These are phyloP conservation scores for Phoenix dactylifera DNA, from an alignment of 176 grass and related monocot species.

Conservation along the genomic window DNA sequence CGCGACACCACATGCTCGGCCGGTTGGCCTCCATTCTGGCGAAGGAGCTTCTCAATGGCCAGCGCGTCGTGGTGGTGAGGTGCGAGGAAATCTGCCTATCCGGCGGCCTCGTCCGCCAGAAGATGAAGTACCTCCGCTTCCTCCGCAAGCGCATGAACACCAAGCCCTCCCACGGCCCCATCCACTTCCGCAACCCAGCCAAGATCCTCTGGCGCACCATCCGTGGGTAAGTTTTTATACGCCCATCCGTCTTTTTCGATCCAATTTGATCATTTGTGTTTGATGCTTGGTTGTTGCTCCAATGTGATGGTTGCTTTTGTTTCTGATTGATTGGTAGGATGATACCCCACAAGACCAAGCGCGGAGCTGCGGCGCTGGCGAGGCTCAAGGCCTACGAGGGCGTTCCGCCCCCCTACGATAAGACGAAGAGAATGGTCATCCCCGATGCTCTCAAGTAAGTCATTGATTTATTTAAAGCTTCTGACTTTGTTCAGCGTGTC, in stretches of 20 bases:
- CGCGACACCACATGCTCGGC: conserved; percentile 85
- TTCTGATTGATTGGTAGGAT: conserved; percentile 31
- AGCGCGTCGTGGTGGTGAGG: conserved; percentile 72
- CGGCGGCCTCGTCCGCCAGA: conserved; percentile 76
- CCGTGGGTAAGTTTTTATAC: conserved; percentile 36
- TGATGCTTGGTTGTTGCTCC: too few relatives aligned
- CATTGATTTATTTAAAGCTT: too few relatives aligned
- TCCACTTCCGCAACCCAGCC: conserved; percentile 75
- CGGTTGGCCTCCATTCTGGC: conserved; percentile 66
- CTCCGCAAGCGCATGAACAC: conserved; percentile 97
- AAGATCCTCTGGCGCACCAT: conserved; percentile 94
- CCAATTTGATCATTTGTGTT: too few relatives aligned
- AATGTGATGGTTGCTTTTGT: too few relatives aligned
- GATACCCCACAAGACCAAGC: conserved; percentile 97
- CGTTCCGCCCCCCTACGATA: conserved; percentile 88
- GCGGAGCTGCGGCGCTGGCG: conserved; percentile 71
- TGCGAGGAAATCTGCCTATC: conserved; percentile 97
- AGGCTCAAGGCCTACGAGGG: conserved; percentile 87
- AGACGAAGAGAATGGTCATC: conserved; percentile 75
- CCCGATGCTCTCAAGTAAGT: conserved; percentile 90
- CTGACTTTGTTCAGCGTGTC: too few relatives aligned
- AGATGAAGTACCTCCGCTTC: conserved; percentile 95
- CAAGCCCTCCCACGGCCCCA: conserved; percentile 85
- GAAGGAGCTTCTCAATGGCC: conserved; percentile 87
- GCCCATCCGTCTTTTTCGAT: too few relatives aligned